Evolutionary conservation across 192 early-diverging fungal species (phyloP).

Genomic region (Jimgerdemannia lactiflua): DNA sequence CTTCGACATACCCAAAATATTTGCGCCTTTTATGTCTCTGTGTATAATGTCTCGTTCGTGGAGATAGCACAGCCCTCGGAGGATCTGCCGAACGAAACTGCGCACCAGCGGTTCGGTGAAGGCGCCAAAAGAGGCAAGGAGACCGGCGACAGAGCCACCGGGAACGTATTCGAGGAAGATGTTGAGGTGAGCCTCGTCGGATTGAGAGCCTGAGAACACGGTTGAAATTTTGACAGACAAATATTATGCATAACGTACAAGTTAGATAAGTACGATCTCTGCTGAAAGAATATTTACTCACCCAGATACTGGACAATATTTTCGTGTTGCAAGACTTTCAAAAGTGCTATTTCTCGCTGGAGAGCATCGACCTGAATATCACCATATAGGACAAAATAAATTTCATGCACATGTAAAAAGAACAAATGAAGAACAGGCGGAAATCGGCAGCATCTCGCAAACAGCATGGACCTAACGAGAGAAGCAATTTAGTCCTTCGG

Average conservation of each 20-base stretch:
- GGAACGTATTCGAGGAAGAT: slow-evolving; percentile 99
- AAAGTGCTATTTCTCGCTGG: slow-evolving; percentile 83
- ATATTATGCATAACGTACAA: too few species aligned
- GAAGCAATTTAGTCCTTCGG: too few species aligned
- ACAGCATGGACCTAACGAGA: too few species aligned
- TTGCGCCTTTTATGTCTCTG: slow-evolving; percentile 98
- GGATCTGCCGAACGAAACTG: slow-evolving; percentile 86
- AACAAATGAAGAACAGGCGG: neutral
- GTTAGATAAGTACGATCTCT: neutral
- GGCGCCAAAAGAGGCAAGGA: slow-evolving; percentile 83
- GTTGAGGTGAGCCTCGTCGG: slow-evolving; percentile 71
- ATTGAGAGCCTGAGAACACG: slow-evolving; percentile 62
- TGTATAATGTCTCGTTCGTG: slow-evolving; percentile 96
- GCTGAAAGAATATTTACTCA: slow-evolving; percentile 11
- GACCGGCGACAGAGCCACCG: slow-evolving; percentile 89
- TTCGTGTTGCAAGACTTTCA: slow-evolving; percentile 91
- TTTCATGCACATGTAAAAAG: neutral
- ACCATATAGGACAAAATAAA: neutral
- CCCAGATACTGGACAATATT: slow-evolving; percentile 97
- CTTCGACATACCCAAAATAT: slow-evolving; percentile 60
- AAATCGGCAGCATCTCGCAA: neutral
- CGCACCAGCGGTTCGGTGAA: slow-evolving; percentile 83
- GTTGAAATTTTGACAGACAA: neutral
- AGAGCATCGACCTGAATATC: slow-evolving; percentile 64
- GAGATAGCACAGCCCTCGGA: slow-evolving; percentile 91